Evolutionary conservation across 768 basidiomycete genomes (phyloP), one percentile per base, ranked within the genome.

Genomic region (Lactarius vividus): DNA sequence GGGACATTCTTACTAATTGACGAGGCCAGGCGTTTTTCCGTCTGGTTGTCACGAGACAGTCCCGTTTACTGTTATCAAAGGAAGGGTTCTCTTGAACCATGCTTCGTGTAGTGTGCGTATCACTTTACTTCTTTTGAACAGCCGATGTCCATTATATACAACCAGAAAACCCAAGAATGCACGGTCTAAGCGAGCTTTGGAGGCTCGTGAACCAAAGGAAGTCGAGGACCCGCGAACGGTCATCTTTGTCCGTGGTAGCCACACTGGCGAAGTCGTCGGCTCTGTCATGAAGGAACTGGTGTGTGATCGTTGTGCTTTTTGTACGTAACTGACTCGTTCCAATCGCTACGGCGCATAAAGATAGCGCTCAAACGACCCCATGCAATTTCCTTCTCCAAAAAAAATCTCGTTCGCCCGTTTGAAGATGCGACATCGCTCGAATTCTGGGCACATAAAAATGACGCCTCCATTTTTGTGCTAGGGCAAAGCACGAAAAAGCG

Each of bases 401-500:
- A 97, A 77, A 98, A 98, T 75, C 74, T 78, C 29, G 84, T 98
- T 13, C 88, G 89, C 46, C 97, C 97, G 5, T 98, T 99, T 74
- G 96, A 98, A 71, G 83, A 91, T 64, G 74, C 83, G 26, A 78
- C 87, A 1, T 93, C 94, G 1, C 81, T 99, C 37, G 93, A 92
- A 70, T 98, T 98, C 75, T 99, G 95, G 93, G 81, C 89, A 1
- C 73, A 80, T 15, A 99, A 98, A 79, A 98, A 98, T 77, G 97
- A 98, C 71, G 94, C 95, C 3, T 88, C 88, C 2, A 80, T 98
- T 74, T 97, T 98, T 73, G 78, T 96, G 15, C 78, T 97, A 39
- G 97, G 94, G 1, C 89, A 95, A 72, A 93, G 89, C 72, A 92
- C 88, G 31, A 99, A 99, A 78, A 99, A 99, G 75, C 81, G 95